These are phyloP conservation scores for Sarocladiaceae sp. DNA, from an alignment of 2,329 filamentous ascomycete species.

Conservation along the genomic window DNA sequence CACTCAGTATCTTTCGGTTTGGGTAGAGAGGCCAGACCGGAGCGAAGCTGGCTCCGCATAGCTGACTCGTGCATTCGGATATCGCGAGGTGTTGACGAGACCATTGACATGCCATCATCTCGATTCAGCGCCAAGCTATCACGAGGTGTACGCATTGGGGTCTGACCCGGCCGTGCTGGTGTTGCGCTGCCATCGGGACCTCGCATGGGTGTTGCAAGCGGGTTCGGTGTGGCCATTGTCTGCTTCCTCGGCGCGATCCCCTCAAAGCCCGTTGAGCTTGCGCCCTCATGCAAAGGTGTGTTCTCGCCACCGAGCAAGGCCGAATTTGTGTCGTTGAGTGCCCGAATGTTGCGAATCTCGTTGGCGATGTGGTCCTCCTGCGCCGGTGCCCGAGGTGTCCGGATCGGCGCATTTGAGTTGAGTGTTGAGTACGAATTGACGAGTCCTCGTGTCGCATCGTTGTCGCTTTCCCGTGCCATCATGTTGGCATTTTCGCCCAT, in stretches of 20 bases:
- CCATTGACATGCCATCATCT: constrained; percentile 59
- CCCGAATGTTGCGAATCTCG: constrained; percentile 88
- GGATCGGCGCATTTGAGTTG: constrained; percentile 76
- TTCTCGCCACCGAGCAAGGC: constrained; percentile 92
- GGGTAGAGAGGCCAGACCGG: constrained; percentile 73
- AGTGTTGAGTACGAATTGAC: constrained; percentile 81
- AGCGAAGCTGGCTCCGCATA: constrained; percentile 60
- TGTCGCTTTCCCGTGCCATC: constrained; percentile 71
- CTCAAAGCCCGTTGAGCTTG: constrained; percentile 80
- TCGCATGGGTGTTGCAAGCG: constrained; percentile 82
- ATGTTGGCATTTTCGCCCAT: constrained; percentile 78
- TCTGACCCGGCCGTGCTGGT: constrained; percentile 64
- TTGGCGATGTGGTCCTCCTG: constrained; percentile 96
- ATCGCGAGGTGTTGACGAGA: constrained; percentile 71
- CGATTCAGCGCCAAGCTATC: constrained; percentile 82
- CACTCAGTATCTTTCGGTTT: constrained; percentile 91
- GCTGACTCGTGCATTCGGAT: constrained; percentile 64
- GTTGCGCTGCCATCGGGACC: constrained; percentile 61
- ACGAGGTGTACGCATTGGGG: constrained; percentile 79
- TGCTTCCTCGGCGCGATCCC: constrained; percentile 76
- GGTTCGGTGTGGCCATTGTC: constrained; percentile 84
- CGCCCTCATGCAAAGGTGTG: constrained; percentile 75
- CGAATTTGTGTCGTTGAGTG: constrained; percentile 88
- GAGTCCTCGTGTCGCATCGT: constrained; percentile 76
- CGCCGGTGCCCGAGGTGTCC: constrained; percentile 83